Conservation (phyloP, 176 grass and related monocot genomes). For the Raddia distichophylla region DNA sequence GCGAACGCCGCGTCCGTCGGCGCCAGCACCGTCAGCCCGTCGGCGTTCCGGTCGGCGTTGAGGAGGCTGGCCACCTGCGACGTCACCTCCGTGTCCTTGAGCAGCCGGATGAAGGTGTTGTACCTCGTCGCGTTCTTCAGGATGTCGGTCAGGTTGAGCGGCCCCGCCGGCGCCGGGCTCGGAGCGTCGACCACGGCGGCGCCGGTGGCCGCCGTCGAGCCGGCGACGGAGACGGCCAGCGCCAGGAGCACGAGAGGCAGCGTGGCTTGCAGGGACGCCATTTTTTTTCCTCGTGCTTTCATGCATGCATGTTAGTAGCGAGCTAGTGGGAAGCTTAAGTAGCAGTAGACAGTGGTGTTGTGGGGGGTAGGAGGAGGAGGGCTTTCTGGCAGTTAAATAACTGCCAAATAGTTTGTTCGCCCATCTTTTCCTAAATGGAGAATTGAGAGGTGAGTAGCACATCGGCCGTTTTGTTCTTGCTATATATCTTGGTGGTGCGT, state of each 20-base stretch:
- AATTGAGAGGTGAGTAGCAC: background rate
- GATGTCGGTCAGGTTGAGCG: conserved; percentile 48
- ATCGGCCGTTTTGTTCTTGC: background rate
- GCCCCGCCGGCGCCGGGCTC: conserved; percentile 26
- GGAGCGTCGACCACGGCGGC: conserved; percentile 38
- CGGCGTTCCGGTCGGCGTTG: conserved; percentile 34
- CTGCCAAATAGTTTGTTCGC: conserved; percentile 23
- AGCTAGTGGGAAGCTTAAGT: background rate
- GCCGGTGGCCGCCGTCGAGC: background rate
- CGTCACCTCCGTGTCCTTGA: conserved; percentile 61
- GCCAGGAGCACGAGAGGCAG: background rate
- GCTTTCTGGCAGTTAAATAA: conserved; percentile 41
- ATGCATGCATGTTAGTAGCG: background rate
- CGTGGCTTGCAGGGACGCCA: conserved; percentile 38
- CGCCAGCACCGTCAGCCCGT: conserved; percentile 50
- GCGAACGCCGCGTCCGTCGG: conserved; percentile 50
- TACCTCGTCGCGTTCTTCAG: conserved; percentile 49
- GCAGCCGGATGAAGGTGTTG: conserved; percentile 54
- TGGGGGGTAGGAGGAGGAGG: conserved; percentile 27
- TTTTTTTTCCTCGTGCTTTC: background rate
- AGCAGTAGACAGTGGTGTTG: background rate
- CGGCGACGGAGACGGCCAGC: background rate
- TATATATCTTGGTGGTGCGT: background rate
- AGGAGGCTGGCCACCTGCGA: conserved; percentile 48
- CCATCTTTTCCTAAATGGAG: conserved; percentile 11